Evolutionary conservation across 1,284 basidiomycete genomes (phyloP), one percentile per base, ranked within the genome.

Genomic region (Malassezia obtusa): DNA sequence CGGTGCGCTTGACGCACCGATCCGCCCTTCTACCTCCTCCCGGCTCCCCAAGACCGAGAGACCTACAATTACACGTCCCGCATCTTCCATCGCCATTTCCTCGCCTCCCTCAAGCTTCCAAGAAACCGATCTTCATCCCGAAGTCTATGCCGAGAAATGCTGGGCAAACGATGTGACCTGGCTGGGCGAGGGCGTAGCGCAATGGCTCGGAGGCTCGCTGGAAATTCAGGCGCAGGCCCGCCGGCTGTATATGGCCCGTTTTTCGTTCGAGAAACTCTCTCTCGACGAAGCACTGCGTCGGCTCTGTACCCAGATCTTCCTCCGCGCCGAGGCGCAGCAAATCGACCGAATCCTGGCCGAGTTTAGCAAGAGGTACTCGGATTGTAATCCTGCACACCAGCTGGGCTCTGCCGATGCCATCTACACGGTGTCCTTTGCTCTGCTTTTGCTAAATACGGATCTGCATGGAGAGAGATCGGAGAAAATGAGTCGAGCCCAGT

Each of bases 261-360:
- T 95, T 72, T 88, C 96, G 75, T 95, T 96, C 76, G 77, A 80
- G 3, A 81, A 80, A 5, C 73, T 90, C 60, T 79, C 88, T 52
- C 78, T 98, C 22, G 92, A 96, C 71, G 78, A 83, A 52, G 91
- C 92, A 1, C 94, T 99, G 76, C 81, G 91, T 53, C 82, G 83
- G 28, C 77, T 99, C 4, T 96, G 91, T 73, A 82, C 83, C 21
- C 94, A 92, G 73, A 80, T 99, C 3, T 94, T 83, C 74, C 80
- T 98, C 54, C 90, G 89, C 71, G 92, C 85, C 1, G 92, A 99
- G 76, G 94, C 92, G 0, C 94, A 98, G 72, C 91, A 96, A 76
- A 85, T 99, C 33, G 94, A 98, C 75, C 84, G 92, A 37, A 94
- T 99, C 63, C 79, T 99, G 17, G 87, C 87, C 61, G 85, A 85